Percentiles rank a stretch among this genome's conserved stretches.
phyloP scores from a whole-genome alignment of 257 asterid species.

The Rhazya stricta region DNA sequence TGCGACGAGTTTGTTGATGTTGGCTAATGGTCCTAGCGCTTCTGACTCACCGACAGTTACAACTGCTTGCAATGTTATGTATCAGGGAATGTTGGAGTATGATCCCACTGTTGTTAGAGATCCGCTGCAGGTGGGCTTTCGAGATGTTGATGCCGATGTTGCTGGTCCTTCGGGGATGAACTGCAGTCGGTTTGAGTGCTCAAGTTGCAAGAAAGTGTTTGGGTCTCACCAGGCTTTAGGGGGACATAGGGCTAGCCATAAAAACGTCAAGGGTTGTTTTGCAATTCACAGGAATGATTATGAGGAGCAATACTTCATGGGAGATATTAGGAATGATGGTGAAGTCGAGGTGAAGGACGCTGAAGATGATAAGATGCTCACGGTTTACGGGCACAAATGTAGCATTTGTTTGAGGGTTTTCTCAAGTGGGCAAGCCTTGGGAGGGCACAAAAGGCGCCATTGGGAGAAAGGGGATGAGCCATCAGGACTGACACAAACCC shows the following conservation, averaged over 20 bases:
- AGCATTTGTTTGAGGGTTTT: constrained; percentile 64
- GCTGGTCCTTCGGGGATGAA: constrained; percentile 14
- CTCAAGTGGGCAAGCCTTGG: constrained; percentile 69
- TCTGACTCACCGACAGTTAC: constrained; percentile 22
- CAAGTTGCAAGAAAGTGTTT: constrained; percentile 81
- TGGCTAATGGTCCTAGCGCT: constrained; percentile 43
- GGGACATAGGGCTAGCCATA: constrained; percentile 84
- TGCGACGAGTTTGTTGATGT: constrained; percentile 48
- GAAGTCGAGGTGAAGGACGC: constrained; percentile 8
- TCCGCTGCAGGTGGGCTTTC: background rate
- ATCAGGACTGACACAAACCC: constrained; percentile 17
- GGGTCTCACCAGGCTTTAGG: constrained; percentile 79
- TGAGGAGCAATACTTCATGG: constrained; percentile 20
- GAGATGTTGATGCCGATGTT: constrained; percentile 5
- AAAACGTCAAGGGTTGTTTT: constrained; percentile 81
- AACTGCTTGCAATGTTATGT: constrained; percentile 12
- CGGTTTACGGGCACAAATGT: constrained; percentile 46
- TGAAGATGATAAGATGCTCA: constrained; percentile 12
- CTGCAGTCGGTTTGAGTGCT: constrained; percentile 51
- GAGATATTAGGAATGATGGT: background rate
- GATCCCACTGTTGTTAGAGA: constrained; percentile 3
- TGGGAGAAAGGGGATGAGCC: constrained; percentile 48
- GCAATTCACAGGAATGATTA: constrained; percentile 46
- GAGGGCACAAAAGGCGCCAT: constrained; percentile 84
- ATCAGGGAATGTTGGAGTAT: constrained; percentile 18